Conservation (phyloP, 805 yeast species). For the Candida broadrunensis region DNA sequence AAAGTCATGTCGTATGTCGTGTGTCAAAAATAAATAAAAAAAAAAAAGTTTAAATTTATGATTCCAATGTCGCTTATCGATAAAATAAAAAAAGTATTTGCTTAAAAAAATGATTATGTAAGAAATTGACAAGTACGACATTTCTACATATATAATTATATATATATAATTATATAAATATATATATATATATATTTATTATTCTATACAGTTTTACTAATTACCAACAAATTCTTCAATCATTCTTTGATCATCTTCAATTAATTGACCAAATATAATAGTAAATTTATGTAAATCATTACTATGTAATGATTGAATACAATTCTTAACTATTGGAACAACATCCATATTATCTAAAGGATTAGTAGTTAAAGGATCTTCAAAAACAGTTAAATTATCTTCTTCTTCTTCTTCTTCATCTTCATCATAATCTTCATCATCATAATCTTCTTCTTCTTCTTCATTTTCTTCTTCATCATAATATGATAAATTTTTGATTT, state of each 20-base stretch:
- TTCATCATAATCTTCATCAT: constrained; percentile 1
- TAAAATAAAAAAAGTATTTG: too few species aligned
- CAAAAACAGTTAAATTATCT: constrained; percentile 70
- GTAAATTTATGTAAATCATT: constrained; percentile 1
- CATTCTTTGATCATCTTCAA: constrained; percentile 6
- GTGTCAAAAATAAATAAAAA: too few species aligned
- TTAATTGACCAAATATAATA: constrained; percentile 4
- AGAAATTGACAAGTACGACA: too few species aligned
- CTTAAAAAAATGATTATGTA: too few species aligned
- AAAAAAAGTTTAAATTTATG: too few species aligned
- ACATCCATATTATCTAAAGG: constrained; percentile 61
- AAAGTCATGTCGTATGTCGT: too few species aligned
- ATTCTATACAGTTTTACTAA: too few species aligned
- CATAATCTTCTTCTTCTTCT: constrained; percentile 2
- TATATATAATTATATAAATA: too few species aligned
- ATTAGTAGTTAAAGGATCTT: constrained; percentile 70
- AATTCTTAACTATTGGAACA: constrained; percentile 2
- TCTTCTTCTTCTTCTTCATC: constrained; percentile 20
- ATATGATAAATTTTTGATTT: constrained; percentile 5
- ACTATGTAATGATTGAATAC: constrained; percentile 1
- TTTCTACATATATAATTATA: too few species aligned
- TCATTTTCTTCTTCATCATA: constrained; percentile 2
- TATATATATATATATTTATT: too few species aligned
- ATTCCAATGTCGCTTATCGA: too few species aligned
- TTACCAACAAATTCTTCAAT: not conserved